Evolutionary conservation across 352 stramenopile species (phyloP).

Genomic region (Phytophthora megakarya): DNA sequence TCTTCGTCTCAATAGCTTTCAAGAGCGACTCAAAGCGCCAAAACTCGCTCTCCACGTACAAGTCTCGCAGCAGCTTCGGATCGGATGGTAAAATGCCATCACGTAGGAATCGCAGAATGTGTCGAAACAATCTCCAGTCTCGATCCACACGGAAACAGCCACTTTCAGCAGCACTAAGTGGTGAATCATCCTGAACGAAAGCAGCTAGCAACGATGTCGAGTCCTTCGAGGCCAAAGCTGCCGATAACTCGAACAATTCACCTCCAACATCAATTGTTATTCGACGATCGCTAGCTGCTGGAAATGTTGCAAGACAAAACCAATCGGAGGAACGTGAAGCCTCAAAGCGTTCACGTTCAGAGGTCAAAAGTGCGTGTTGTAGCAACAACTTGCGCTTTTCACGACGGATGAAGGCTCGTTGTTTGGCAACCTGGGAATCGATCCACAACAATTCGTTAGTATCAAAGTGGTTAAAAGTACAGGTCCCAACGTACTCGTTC

Average conservation of each 20-base stretch:
- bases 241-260: slow-evolving; percentile 75
- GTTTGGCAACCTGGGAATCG: slow-evolving; percentile 56
- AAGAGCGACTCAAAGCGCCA: slow-evolving; percentile 82
- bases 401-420: slow-evolving; percentile 79
- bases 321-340: slow-evolving; percentile 74
- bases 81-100: slow-evolving; percentile 74
- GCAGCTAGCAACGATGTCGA: slow-evolving; percentile 65
- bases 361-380: slow-evolving; percentile 72
- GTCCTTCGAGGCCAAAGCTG: slow-evolving; percentile 56
- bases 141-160: slow-evolving; percentile 79
- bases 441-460: neutral
- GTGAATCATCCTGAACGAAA: slow-evolving; percentile 67
- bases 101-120: slow-evolving; percentile 80
- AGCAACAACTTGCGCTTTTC: slow-evolving; percentile 80
- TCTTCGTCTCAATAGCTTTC: slow-evolving; percentile 76
- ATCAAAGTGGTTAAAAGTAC: too few species aligned
- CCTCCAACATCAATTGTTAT: slow-evolving; percentile 73
- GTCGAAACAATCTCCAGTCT: slow-evolving; percentile 80
- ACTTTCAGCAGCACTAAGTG: slow-evolving; percentile 55
- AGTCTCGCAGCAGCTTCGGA: slow-evolving; percentile 59
- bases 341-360: slow-evolving; percentile 74
- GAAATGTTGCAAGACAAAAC: slow-evolving; percentile 71
- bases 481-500: slow-evolving; percentile 45
- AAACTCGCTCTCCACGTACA: slow-evolving; percentile 85
- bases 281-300: slow-evolving; percentile 43